Conservation (phyloP, 306 rosid genomes). For the Fagus crenata region DNA sequence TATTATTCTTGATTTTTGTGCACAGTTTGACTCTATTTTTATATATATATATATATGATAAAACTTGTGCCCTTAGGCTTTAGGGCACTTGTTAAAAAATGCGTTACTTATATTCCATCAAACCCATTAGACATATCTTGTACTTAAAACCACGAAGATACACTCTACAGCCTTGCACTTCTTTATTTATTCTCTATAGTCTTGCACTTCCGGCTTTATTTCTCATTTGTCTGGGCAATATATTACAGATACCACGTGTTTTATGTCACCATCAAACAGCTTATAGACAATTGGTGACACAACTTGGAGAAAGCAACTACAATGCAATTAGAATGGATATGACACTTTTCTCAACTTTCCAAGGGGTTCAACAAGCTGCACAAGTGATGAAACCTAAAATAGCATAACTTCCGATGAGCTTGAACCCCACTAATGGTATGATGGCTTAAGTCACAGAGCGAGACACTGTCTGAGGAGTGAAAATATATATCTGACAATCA, state of each 20-base stretch:
- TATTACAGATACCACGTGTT: not conserved
- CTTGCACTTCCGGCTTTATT: not conserved
- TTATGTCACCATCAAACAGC: not conserved
- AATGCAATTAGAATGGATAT: not conserved
- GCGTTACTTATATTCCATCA: not conserved
- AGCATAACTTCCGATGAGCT: not conserved
- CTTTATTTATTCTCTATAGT: not conserved
- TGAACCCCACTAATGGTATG: conserved; percentile 10
- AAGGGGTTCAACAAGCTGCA: not conserved
- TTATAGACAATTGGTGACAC: not conserved
- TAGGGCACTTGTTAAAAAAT: not conserved
- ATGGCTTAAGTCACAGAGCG: conserved; percentile 36
- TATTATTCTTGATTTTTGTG: no score
- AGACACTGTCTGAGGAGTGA: conserved; percentile 48
- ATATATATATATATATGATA: no score
- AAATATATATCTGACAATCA: conserved; percentile 50
- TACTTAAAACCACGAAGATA: not conserved
- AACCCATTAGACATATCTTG: not conserved
- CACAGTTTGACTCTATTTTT: no score
- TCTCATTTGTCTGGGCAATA: not conserved
- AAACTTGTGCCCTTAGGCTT: no score
- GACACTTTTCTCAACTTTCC: not conserved
- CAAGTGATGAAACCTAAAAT: not conserved
- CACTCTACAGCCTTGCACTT: not conserved
- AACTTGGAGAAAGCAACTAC: not conserved